Percentiles rank a stretch among this genome's conserved stretches.
Conservation (phyloP, 108 stramenopile genomes). For the Skeletonema grethae region DNA sequence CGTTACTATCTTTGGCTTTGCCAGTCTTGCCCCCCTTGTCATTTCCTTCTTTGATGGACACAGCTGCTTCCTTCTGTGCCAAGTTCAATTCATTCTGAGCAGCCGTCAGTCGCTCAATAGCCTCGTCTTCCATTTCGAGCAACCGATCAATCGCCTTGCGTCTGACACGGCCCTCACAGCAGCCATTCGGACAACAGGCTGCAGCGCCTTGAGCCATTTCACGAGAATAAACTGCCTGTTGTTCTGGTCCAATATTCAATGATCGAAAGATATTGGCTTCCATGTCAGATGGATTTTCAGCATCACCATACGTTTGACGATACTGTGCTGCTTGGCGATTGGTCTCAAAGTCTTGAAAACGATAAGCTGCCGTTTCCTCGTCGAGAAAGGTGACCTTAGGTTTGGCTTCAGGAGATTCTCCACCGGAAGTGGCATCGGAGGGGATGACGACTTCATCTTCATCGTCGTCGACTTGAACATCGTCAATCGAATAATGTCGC, state of each 20-base stretch:
- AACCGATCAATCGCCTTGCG: conserved; percentile 62
- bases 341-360: conserved; percentile 22
- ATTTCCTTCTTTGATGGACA: conserved; percentile 33
- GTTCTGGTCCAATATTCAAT: conserved; percentile 80
- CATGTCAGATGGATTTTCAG: conserved; percentile 27
- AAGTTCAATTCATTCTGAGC: conserved; percentile 61
- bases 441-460: neutral
- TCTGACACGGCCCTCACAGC: conserved; percentile 58
- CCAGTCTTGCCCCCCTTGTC: conserved; percentile 7
- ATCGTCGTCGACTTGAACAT: conserved; percentile 24
- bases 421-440: neutral
- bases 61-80: conserved; percentile 52
- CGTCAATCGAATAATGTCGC: conserved; percentile 47
- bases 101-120: conserved; percentile 51
- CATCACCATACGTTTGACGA: conserved; percentile 24
- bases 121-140: conserved; percentile 61
- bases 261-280: conserved; percentile 51
- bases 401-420: neutral
- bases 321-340: conserved; percentile 21
- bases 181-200: conserved; percentile 81
- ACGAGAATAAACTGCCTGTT: conserved; percentile 79
- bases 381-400: conserved; percentile 33
- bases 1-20: conserved; percentile 2
- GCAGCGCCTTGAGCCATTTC: conserved; percentile 88
- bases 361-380: conserved; percentile 21